A percentile compares a stretch with the other conserved stretches of the same genome.
phyloP scores from a whole-genome alignment of 1,139 yeast species.

The Hanseniaspora gamundiae region DNA sequence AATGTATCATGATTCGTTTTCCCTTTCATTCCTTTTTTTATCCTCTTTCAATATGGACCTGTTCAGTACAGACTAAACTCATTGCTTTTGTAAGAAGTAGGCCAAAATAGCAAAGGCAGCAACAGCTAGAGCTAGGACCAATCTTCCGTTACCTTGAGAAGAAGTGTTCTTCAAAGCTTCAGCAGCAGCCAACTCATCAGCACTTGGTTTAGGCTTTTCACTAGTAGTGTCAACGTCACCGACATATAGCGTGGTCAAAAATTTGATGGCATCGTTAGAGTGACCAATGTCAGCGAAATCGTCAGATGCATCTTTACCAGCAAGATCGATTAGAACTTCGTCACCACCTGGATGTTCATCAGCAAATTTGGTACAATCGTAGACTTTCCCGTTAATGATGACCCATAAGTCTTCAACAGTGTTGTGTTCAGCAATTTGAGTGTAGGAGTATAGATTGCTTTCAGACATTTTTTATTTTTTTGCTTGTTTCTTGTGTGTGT shows the following conservation, averaged over 20 bases:
- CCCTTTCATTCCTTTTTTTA: not conserved
- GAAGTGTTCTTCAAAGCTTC: conserved; percentile 10
- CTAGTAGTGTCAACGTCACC: conserved; percentile 48
- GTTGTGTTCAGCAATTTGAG: conserved; percentile 71
- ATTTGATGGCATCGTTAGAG: conserved; percentile 86
- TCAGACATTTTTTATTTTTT: conserved; percentile 5
- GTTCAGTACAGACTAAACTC: too few species aligned
- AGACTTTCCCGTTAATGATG: conserved; percentile 81
- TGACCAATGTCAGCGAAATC: conserved; percentile 96
- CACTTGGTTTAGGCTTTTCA: conserved; percentile 14
- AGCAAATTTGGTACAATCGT: conserved; percentile 68
- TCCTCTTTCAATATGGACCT: not conserved
- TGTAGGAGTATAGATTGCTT: conserved; percentile 39
- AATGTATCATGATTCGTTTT: not conserved
- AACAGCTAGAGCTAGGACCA: conserved; percentile 37
- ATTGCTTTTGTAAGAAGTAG: conserved; percentile 26
- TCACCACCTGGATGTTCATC: conserved; percentile 99
- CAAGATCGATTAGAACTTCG: conserved; percentile 83
- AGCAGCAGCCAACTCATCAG: conserved; percentile 8
- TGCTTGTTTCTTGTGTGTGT: not conserved
- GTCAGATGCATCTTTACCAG: conserved; percentile 88
- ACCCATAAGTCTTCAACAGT: conserved; percentile 78
- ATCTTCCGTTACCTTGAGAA: conserved; percentile 25
- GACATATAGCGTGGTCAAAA: conserved; percentile 52
- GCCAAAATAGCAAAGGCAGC: conserved; percentile 46